phyloP scores from a whole-genome alignment of 1,284 basidiomycete genomes.

The Ceratobasidium sp. region DNA sequence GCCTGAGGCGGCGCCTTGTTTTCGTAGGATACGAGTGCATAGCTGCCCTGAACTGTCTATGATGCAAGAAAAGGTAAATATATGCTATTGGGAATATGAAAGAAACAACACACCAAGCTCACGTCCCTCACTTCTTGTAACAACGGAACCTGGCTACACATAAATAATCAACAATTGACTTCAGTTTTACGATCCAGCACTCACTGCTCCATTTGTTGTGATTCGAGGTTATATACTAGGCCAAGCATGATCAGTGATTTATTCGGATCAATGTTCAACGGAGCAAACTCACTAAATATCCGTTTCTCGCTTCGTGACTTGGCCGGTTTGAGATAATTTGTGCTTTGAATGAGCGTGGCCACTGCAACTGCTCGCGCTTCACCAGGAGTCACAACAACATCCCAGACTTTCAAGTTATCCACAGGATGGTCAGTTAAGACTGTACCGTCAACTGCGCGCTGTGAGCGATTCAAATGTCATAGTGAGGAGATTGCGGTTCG shows the following conservation, averaged over 20 bases:
- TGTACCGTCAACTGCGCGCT: slow-evolving; percentile 73
- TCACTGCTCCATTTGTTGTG: slow-evolving; percentile 75
- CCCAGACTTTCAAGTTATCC: slow-evolving; percentile 57
- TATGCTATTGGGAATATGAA: background rate
- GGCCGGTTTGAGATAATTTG: slow-evolving; percentile 73
- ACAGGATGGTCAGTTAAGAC: slow-evolving; percentile 67
- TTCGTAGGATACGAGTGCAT: slow-evolving; percentile 79
- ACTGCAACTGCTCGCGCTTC: slow-evolving; percentile 80
- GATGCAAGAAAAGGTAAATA: slow-evolving; percentile 67
- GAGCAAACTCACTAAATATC: slow-evolving; percentile 69
- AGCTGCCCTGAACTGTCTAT: slow-evolving; percentile 58
- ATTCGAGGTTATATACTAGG: slow-evolving; percentile 77
- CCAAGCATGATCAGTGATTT: background rate
- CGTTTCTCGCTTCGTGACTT: slow-evolving; percentile 81
- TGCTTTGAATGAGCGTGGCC: slow-evolving; percentile 73
- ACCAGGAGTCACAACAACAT: slow-evolving; percentile 73
- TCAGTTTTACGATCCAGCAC: slow-evolving; percentile 50
- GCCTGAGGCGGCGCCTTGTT: slow-evolving; percentile 81
- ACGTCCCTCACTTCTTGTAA: slow-evolving; percentile 82
- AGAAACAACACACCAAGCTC: slow-evolving; percentile 77
- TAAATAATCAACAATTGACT: background rate
- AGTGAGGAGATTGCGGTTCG: slow-evolving; percentile 78
- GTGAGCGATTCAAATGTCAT: too few species aligned
- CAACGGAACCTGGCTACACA: slow-evolving; percentile 75
- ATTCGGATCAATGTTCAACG: background rate